Base-by-base conservation (phyloP, 352 stramenopile genomes). In the Thalassiosira exigua region DNA sequence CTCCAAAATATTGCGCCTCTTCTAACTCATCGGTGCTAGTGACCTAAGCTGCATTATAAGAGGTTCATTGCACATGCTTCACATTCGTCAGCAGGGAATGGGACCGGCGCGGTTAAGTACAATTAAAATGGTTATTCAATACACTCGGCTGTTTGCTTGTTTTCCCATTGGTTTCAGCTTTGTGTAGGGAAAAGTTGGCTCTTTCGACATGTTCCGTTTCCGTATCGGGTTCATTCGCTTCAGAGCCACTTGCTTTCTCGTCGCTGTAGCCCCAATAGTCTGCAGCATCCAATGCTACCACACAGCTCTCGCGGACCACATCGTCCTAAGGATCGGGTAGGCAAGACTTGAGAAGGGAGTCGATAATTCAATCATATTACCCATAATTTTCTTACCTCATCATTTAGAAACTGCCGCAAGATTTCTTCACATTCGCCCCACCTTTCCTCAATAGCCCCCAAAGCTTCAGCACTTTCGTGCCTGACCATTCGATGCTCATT, bases 401-500 rank as follows among this genome's bases (percentile, higher is more conserved):
- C 92, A 17, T 93, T 66, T 14, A 86, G 32, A 78, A 94, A 96
- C 56, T 88, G 46, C 24, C 78, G 48, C 21, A 99, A 79, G 46
- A 98, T 95, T 24, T 86, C 79, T 83, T 98, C 94, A 62, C 94
- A 97, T 39, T 98, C 94, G 33, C 88, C 88, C 89, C 88, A 94
- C 69, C 81, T 36, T 17, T 94, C 95, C 70, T 96, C 96, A 73
- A 99, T 98, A 3, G 96, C 95, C 58, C 97, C 97, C 4, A 99
- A 88, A 26, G 97, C 96, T 90, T 99, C 97, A 0, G 96, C 96
- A 32, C 95, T 96, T 82, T 99, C 97, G 83, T 99, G 97, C 69
- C 97, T 94, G 30, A 99, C 97, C 96, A 99, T 99, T 48, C 91
- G 87, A 88, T 99, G 97, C 88, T 99, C 95, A 29, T 71, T 90